A percentile compares a stretch with the other conserved stretches of the same genome.
Conservation (phyloP, 2,329 filamentous ascomycete species). For the Botrytis hyacinthi region DNA sequence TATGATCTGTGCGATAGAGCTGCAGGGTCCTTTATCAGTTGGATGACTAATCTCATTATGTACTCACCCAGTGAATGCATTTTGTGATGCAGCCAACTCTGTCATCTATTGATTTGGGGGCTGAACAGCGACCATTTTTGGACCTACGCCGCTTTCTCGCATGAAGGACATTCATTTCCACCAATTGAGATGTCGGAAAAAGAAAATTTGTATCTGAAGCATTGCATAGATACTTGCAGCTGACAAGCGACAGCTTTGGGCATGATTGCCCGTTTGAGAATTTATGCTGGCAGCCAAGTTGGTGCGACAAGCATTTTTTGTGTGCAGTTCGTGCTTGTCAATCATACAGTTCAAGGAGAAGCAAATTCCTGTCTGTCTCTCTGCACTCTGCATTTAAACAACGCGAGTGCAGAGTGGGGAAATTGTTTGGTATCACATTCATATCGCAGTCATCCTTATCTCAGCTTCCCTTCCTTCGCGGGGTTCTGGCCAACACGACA, state of each 20-base stretch:
- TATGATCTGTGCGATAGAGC: background rate
- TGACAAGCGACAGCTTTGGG: conserved; percentile 4
- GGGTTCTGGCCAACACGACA: background rate
- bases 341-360: background rate
- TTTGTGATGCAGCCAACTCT: background rate
- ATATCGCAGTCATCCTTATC: conserved; percentile 7
- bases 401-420: background rate
- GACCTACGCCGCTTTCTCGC: background rate
- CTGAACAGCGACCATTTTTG: background rate
- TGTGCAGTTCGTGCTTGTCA: background rate
- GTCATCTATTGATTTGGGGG: background rate
- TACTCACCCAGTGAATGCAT: background rate
- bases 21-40: background rate
- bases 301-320: background rate
- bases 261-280: background rate
- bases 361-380: background rate
- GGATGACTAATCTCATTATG: background rate
- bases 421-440: background rate
- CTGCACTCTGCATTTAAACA: background rate
- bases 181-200: background rate
- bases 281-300: conserved; percentile 7
- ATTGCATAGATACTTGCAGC: conserved; percentile 9
- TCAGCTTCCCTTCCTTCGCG: background rate
- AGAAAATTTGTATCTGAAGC: background rate
- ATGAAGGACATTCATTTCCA: background rate